These are phyloP conservation scores for Diospyros lotus DNA, from an alignment of 148 eudicot species.

Conservation along the genomic window DNA sequence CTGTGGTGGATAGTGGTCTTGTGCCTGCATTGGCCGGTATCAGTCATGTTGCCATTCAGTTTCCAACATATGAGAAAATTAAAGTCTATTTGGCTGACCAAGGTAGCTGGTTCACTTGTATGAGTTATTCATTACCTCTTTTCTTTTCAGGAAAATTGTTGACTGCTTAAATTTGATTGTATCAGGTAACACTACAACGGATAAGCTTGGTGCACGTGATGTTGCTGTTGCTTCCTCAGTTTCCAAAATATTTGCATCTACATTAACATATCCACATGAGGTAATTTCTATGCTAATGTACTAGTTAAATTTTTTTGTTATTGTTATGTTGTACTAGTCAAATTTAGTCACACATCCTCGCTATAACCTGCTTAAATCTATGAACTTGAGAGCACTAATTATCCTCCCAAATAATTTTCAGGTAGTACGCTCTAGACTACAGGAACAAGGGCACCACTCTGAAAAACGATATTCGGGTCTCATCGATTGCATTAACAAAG, in stretches of 20 bases:
- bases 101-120: conserved; percentile 34
- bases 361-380: neutral
- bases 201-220: conserved; percentile 64
- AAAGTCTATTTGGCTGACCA: conserved; percentile 69
- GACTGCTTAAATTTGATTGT: conserved; percentile 11
- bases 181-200: conserved; percentile 60
- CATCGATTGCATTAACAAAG: conserved; percentile 70
- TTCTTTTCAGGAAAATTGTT: neutral
- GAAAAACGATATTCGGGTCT: conserved; percentile 79
- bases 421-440: conserved; percentile 97
- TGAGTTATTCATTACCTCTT: neutral
- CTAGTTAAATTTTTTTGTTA: too few relatives aligned
- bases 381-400: neutral
- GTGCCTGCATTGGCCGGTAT: conserved; percentile 96
- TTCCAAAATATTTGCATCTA: conserved; percentile 93
- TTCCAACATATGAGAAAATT: conserved; percentile 85
- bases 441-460: conserved; percentile 91
- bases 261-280: conserved; percentile 99
- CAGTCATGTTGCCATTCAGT: conserved; percentile 94
- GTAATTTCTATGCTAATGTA: conserved; percentile 24
- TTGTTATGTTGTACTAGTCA: too few relatives aligned
- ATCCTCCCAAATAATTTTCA: conserved; percentile 14
- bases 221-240: conserved; percentile 95
- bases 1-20: conserved; percentile 58
- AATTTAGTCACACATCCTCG: neutral